A percentile compares a stretch with the other conserved stretches of the same genome.
These are phyloP conservation scores for Ceratocystis huliohia DNA, from an alignment of 2,329 filamentous ascomycete species.

Conservation along the genomic window DNA sequence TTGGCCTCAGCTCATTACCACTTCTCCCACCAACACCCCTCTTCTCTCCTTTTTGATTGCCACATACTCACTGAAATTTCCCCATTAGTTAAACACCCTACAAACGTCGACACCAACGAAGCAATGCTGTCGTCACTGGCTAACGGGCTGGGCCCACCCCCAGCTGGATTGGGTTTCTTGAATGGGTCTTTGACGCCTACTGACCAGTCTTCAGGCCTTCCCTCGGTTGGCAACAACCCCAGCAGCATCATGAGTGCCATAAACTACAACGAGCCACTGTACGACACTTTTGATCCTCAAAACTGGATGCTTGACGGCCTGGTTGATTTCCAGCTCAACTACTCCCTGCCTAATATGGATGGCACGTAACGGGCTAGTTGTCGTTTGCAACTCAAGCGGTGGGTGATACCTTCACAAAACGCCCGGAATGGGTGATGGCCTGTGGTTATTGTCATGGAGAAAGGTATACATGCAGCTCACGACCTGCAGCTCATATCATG, in stretches of 20 bases:
- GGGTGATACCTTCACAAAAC: neutral
- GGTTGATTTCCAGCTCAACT: slow-evolving; percentile 64
- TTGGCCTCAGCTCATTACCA: neutral
- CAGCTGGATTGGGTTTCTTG: slow-evolving; percentile 36
- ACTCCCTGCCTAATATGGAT: slow-evolving; percentile 32
- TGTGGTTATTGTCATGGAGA: neutral
- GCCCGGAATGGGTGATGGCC: neutral
- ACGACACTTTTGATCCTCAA: slow-evolving; percentile 83
- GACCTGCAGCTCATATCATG: neutral
- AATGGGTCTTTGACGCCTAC: slow-evolving; percentile 43
- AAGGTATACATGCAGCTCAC: neutral
- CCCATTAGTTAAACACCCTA: slow-evolving; percentile 58
- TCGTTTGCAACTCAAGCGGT: neutral
- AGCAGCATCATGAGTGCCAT: slow-evolving; percentile 39
- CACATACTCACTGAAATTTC: slow-evolving; percentile 7
- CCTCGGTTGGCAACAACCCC: slow-evolving; percentile 27
- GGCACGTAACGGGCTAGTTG: neutral
- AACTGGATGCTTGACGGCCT: slow-evolving; percentile 88
- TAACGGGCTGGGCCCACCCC: slow-evolving; percentile 42
- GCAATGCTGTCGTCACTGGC: slow-evolving; percentile 48
- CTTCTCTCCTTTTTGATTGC: neutral
- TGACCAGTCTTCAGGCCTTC: slow-evolving; percentile 31
- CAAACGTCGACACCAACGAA: slow-evolving; percentile 68
- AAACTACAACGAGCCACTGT: slow-evolving; percentile 53
- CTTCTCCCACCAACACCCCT: neutral